Evolutionary conservation across 2,329 filamentous ascomycete genomes (phyloP).

Genomic region (Colletotrichum higginsianum): DNA sequence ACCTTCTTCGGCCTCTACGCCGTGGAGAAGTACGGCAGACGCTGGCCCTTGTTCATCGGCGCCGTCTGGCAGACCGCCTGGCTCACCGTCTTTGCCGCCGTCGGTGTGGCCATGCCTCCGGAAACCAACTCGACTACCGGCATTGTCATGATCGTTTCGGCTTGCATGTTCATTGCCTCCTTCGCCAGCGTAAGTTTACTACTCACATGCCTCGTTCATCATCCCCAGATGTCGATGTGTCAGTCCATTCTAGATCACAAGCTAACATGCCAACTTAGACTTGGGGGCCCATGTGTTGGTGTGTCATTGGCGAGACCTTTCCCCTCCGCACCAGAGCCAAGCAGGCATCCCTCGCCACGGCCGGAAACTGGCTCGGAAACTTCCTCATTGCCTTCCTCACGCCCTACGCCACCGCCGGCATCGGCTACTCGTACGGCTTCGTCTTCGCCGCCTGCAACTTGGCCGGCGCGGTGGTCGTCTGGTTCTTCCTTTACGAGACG

Average conservation of each 20-base stretch:
- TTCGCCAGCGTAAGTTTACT: slow-evolving; percentile 66
- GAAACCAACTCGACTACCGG: slow-evolving; percentile 65
- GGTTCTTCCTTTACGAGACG: slow-evolving; percentile 79
- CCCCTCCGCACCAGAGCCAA: slow-evolving; percentile 69
- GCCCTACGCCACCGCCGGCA: slow-evolving; percentile 73
- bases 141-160: slow-evolving; percentile 79
- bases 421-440: slow-evolving; percentile 76
- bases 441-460: slow-evolving; percentile 76
- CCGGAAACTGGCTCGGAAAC: slow-evolving; percentile 73
- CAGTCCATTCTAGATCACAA: neutral
- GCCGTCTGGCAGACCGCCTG: slow-evolving; percentile 78
- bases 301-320: slow-evolving; percentile 77
- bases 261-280: slow-evolving; percentile 55
- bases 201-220: neutral
- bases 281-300: slow-evolving; percentile 81
- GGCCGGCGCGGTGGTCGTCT: slow-evolving; percentile 71
- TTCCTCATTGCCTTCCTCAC: slow-evolving; percentile 79
- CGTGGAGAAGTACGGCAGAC: slow-evolving; percentile 78
- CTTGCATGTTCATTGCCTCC: slow-evolving; percentile 81
- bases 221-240: neutral
- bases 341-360: slow-evolving; percentile 68
- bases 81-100: slow-evolving; percentile 74
- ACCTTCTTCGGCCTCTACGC: slow-evolving; percentile 79
- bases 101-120: slow-evolving; percentile 65
- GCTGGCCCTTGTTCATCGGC: slow-evolving; percentile 76